phyloP scores from a whole-genome alignment of 106 monocot genomes.

The Ottelia alismoides region DNA sequence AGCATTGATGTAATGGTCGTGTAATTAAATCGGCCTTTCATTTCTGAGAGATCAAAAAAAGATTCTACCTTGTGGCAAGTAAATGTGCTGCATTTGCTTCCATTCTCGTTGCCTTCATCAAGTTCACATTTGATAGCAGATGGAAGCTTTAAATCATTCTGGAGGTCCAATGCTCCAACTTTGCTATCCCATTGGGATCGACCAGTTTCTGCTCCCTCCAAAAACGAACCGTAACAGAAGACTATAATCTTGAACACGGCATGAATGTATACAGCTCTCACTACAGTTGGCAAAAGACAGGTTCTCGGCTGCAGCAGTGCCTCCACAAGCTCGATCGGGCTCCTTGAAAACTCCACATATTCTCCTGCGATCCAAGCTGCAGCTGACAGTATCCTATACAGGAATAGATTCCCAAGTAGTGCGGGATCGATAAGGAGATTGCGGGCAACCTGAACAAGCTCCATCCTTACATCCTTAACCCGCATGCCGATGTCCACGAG shows the following conservation, averaged over 20 bases:
- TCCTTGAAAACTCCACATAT: slow-evolving; percentile 64
- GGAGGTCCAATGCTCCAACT: neutral
- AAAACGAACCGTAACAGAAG: slow-evolving; percentile 40
- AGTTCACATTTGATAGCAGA: neutral
- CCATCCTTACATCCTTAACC: slow-evolving; percentile 65
- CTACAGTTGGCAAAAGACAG: slow-evolving; percentile 47
- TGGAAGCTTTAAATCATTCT: too few relatives aligned
- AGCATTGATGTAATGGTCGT: slow-evolving; percentile 32
- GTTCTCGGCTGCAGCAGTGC: slow-evolving; percentile 79
- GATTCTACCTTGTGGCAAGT: neutral
- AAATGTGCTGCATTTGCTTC: slow-evolving; percentile 4
- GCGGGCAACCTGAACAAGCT: slow-evolving; percentile 61
- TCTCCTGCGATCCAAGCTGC: slow-evolving; percentile 86
- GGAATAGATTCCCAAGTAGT: slow-evolving; percentile 59
- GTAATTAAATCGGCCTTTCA: slow-evolving; percentile 19
- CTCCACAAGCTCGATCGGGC: slow-evolving; percentile 69
- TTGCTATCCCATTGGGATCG: neutral
- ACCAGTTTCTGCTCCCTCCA: slow-evolving; percentile 21
- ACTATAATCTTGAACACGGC: slow-evolving; percentile 62
- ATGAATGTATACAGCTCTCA: slow-evolving; percentile 84
- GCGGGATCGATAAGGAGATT: slow-evolving; percentile 85
- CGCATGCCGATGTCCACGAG: slow-evolving; percentile 79
- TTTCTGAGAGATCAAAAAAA: neutral
- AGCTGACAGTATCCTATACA: slow-evolving; percentile 50
- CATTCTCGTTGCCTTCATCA: slow-evolving; percentile 15